Percentiles rank a stretch among this genome's conserved stretches.
Conservation (phyloP, 139 green algal genomes). For the Haematococcus lacustris region DNA sequence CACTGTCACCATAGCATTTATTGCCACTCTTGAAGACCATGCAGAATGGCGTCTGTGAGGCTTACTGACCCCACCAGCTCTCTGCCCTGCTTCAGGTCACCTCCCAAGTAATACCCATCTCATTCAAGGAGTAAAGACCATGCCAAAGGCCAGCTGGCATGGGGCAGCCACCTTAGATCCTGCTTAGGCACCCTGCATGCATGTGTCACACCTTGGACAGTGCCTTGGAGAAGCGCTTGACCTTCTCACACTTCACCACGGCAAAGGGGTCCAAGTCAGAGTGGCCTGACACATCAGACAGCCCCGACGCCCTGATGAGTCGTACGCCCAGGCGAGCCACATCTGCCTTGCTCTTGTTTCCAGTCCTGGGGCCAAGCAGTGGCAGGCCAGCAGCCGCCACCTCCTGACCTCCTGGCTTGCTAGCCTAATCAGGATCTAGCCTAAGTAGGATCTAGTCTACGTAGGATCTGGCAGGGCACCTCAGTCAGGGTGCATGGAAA, state of each 20-base stretch:
- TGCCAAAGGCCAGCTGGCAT: background rate
- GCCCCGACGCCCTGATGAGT: constrained; percentile 16
- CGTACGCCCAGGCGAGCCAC: constrained; percentile 25
- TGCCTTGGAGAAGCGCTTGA: constrained; percentile 7
- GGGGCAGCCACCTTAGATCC: background rate
- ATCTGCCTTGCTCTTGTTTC: constrained; percentile 25
- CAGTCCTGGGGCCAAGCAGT: constrained; percentile 19
- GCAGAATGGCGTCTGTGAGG: too few species aligned
- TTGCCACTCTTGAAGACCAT: too few species aligned
- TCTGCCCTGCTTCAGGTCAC: background rate
- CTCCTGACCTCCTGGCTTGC: too few species aligned
- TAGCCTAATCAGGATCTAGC: too few species aligned
- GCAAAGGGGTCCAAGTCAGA: constrained; percentile 23
- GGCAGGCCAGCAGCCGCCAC: too few species aligned
- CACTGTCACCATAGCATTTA: background rate
- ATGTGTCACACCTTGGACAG: constrained; percentile 9
- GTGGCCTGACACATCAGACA: background rate
- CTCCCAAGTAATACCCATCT: background rate
- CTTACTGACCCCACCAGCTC: too few species aligned
- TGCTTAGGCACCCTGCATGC: background rate
- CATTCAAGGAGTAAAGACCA: background rate
- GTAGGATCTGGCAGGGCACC: too few species aligned
- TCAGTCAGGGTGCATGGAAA: too few species aligned
- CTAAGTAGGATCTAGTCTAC: too few species aligned
- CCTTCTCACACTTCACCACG: constrained; percentile 16